Base-by-base conservation (phyloP, 768 basidiomycete species). In the Amanita muscaria region DNA sequence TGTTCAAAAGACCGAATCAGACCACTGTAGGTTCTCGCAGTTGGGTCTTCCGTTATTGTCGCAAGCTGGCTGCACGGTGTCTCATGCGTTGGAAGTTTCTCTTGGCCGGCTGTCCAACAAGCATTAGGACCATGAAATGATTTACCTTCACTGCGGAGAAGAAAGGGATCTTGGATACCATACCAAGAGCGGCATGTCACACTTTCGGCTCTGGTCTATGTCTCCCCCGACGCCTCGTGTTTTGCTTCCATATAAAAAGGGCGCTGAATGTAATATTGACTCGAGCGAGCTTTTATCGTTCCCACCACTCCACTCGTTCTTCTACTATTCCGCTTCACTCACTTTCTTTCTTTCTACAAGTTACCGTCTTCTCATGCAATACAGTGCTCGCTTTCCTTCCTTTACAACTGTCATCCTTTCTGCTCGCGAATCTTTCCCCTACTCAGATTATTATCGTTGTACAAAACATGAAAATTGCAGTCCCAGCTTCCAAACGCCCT, bases 401-500 rank as follows among this genome's bases (percentile, higher is more conserved):
- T 44, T 44, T 35, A 44, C 43, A 24, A 44, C 24, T 2, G 43
- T 21, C 16, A 36, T 44, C 34, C 43, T 44, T 21, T 44, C 43
- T 19, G 43, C 33, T 35, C 22, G 16, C n/a, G 33, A 44, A 15
- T 36, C 34, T 15, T 36, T 27, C 24, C n/a, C 25, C 16, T 36
- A 34, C 34, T 22, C 33, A 12, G 6, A 44, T 4, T 29, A 27
- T 29, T 29, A 44, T 29, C 21, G 10, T n/a, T 24, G 18, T 23
- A 36, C 32, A 36, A 36, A 36, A 25, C 34, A 35, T 32, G 33
- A 24, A 30, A 30, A 19, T 24, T 6, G 16, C 18, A 23, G 9
- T 29, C 24, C 24, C 15, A 24, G 32, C 3, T 5, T 11, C n/a
- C 42, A 35, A 29, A 11, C 42, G n/a, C 8, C 18, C 19, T 29